Evolutionary conservation across 2,329 filamentous ascomycete species (phyloP).

Genomic region (Elsinoe arachidis): DNA sequence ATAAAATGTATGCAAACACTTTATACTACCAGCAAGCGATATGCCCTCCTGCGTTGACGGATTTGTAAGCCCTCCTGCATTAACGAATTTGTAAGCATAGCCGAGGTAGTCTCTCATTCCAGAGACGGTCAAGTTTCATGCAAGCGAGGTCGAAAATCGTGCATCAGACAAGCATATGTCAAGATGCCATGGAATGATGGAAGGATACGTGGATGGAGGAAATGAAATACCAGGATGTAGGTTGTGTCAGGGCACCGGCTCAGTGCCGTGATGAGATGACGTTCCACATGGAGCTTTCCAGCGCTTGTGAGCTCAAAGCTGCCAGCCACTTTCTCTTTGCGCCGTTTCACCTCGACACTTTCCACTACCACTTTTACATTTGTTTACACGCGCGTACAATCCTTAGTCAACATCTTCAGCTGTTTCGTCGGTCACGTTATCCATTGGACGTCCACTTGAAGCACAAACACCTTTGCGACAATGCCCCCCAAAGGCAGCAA

Average conservation of each 20-base stretch:
- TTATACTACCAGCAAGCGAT: too few relatives aligned
- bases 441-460: background rate
- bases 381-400: background rate
- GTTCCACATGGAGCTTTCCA: background rate
- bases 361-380: background rate
- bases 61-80: background rate
- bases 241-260: background rate
- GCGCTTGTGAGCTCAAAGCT: background rate
- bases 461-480: background rate
- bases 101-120: background rate
- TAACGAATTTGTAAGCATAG: background rate
- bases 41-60: too few relatives aligned
- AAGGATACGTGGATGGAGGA: background rate
- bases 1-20: background rate
- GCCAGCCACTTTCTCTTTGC: background rate
- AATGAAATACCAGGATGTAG: background rate
- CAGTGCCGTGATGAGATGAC: background rate
- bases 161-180: too few relatives aligned
- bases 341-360: background rate
- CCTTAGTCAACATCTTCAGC: background rate
- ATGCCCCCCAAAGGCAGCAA: slow-evolving; percentile 5
- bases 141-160: too few relatives aligned
- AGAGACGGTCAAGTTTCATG: too few relatives aligned
- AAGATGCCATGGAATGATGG: background rate
- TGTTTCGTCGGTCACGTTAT: background rate